Evolutionary conservation across 1,284 basidiomycete genomes (phyloP).

Genomic region (Cryptococcus floricola): DNA sequence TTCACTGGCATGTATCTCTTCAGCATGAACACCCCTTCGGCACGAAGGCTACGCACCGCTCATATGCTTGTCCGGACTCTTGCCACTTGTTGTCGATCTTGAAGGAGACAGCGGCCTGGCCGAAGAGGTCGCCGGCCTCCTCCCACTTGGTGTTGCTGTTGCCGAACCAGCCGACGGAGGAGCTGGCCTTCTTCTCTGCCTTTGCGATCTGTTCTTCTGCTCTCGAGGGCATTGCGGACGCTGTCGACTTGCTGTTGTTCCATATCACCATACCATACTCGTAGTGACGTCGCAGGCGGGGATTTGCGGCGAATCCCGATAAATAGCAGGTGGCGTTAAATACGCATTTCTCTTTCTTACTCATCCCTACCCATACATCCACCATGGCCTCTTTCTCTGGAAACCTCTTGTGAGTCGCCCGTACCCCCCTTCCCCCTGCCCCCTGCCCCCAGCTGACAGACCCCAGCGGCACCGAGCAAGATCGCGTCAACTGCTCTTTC

Average conservation of each 20-base stretch:
- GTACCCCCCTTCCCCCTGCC: neutral
- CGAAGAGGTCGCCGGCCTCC: slow-evolving; percentile 87
- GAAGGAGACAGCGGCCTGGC: slow-evolving; percentile 85
- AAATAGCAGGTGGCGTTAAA: slow-evolving; percentile 17
- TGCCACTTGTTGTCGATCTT: slow-evolving; percentile 90
- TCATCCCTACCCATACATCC: neutral
- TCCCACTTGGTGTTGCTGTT: slow-evolving; percentile 76
- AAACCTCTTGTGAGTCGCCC: slow-evolving; percentile 45
- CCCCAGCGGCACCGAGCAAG: slow-evolving; percentile 49
- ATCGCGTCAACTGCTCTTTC: slow-evolving; percentile 51
- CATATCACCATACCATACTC: neutral
- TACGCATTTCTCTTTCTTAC: neutral
- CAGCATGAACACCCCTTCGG: neutral
- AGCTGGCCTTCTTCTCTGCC: slow-evolving; percentile 85
- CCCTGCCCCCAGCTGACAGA: neutral
- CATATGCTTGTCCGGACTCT: slow-evolving; percentile 81
- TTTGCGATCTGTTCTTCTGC: slow-evolving; percentile 63
- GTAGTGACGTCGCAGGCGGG: slow-evolving; percentile 17
- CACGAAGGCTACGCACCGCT: slow-evolving; percentile 50
- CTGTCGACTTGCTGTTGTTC: neutral
- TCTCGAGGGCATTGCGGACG: slow-evolving; percentile 33
- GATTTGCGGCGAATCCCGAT: slow-evolving; percentile 24
- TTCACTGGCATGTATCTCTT: slow-evolving; percentile 52
- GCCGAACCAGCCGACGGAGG: slow-evolving; percentile 78
- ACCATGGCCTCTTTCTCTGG: slow-evolving; percentile 48